Percentiles rank a stretch among this genome's conserved stretches.
Evolutionary conservation across 2,329 filamentous ascomycete species (phyloP).

Genomic region (Penicillium sp.): DNA sequence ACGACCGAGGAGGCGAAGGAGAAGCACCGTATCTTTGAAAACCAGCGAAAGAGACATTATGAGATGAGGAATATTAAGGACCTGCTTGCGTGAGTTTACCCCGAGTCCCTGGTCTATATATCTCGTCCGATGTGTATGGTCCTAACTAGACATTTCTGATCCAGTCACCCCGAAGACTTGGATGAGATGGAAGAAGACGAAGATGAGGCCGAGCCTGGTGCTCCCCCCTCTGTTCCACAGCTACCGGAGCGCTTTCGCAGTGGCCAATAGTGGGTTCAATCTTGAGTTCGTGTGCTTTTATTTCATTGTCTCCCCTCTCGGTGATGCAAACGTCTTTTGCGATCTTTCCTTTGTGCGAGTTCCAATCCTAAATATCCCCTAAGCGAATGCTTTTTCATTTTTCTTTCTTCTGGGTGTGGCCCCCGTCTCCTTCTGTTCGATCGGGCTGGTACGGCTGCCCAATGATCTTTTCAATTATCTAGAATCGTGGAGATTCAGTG

Average conservation of each 20-base stretch:
- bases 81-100: constrained; percentile 66
- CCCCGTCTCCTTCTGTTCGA: not conserved
- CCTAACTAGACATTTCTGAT: constrained; percentile 8
- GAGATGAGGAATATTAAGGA: constrained; percentile 96
- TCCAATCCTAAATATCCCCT: constrained; percentile 1
- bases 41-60: constrained; percentile 92
- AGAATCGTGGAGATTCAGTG: not conserved
- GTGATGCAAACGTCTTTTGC: not conserved
- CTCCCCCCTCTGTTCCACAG: constrained; percentile 33
- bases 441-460: not conserved
- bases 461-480: not conserved
- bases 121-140: not conserved
- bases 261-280: constrained; percentile 17
- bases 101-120: not conserved
- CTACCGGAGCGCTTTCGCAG: constrained; percentile 33
- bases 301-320: not conserved
- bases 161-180: constrained; percentile 62
- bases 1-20: constrained; percentile 72
- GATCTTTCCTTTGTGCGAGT: not conserved
- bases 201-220: constrained; percentile 17
- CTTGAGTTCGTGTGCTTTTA: not conserved
- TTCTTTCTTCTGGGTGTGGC: not conserved
- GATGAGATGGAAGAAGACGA: constrained; percentile 59
- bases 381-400: not conserved
- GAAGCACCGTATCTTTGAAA: constrained; percentile 90